These are phyloP conservation scores for Picocystis salinarum DNA, from an alignment of 139 green algal genomes.

Conservation along the genomic window DNA sequence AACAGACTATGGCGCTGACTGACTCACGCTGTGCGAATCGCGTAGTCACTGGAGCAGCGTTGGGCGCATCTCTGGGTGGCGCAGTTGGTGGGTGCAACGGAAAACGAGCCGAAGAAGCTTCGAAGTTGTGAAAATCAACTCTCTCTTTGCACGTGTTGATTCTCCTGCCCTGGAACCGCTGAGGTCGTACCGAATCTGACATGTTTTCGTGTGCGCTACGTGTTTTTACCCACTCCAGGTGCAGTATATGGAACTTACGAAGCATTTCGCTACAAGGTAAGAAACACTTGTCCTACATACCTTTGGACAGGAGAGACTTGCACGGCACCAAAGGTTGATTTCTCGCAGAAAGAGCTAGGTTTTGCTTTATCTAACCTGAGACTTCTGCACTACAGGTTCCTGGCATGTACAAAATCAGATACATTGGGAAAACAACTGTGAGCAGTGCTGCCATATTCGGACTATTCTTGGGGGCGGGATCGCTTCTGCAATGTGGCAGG, in stretches of 20 bases:
- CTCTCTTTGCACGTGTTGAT: background rate
- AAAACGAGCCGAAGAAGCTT: no score
- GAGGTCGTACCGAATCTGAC: background rate
- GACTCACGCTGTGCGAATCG: constrained; percentile 30
- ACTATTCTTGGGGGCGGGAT: constrained; percentile 38
- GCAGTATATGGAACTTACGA: constrained; percentile 47
- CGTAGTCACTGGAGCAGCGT: constrained; percentile 27
- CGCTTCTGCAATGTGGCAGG: constrained; percentile 31
- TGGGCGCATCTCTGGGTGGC: constrained; percentile 15
- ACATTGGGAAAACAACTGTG: constrained; percentile 45
- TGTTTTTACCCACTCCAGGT: constrained; percentile 10
- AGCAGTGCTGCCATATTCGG: constrained; percentile 45
- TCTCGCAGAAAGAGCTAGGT: background rate
- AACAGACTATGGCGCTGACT: constrained; percentile 18
- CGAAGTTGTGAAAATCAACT: no score
- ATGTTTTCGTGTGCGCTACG: background rate
- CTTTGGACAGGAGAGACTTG: no score
- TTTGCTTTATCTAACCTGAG: background rate
- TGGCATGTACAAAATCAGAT: constrained; percentile 43
- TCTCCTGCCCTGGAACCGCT: background rate
- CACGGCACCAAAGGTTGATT: background rate
- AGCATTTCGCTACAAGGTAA: constrained; percentile 25
- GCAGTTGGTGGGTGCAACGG: constrained; percentile 25
- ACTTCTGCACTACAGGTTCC: constrained; percentile 23
- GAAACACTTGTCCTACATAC: background rate